phyloP scores from a whole-genome alignment of 495 filamentous ascomycete species.

The Penicillium lividum region DNA sequence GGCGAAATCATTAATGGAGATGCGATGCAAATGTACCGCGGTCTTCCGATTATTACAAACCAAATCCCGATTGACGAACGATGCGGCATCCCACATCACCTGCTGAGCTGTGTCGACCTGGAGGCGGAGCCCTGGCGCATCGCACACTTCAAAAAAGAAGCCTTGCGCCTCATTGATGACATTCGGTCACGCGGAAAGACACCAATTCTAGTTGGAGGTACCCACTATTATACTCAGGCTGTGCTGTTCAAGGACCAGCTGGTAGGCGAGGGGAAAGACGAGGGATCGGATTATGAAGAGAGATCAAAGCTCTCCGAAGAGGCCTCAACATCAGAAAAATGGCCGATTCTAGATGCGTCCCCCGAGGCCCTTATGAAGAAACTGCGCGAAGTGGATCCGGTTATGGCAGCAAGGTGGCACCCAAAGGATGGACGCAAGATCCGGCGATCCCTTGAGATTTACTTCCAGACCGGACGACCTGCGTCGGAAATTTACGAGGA shows the following conservation, averaged over 20 bases:
- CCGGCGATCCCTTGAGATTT: slow-evolving; percentile 85
- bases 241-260: slow-evolving; percentile 74
- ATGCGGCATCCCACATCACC: slow-evolving; percentile 83
- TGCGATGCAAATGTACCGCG: slow-evolving; percentile 98
- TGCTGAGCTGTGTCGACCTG: slow-evolving; percentile 74
- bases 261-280: slow-evolving; percentile 39
- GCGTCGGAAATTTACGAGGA: slow-evolving; percentile 89
- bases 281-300: slow-evolving; percentile 21
- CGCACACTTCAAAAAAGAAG: slow-evolving; percentile 68
- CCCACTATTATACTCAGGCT: slow-evolving; percentile 90
- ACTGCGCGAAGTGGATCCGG: slow-evolving; percentile 78
- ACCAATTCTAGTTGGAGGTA: slow-evolving; percentile 91
- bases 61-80: slow-evolving; percentile 76
- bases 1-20: slow-evolving; percentile 98
- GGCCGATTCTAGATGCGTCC: slow-evolving; percentile 70
- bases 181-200: slow-evolving; percentile 75
- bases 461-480: slow-evolving; percentile 69
- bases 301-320: slow-evolving; percentile 20
- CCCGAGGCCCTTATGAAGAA: slow-evolving; percentile 70
- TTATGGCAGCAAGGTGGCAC: slow-evolving; percentile 91
- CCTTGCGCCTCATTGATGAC: slow-evolving; percentile 68
- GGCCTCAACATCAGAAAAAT: slow-evolving; percentile 43
- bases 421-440: slow-evolving; percentile 91
- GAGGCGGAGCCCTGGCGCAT: slow-evolving; percentile 82
- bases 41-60: slow-evolving; percentile 94